Evolutionary conservation across 495 filamentous ascomycete genomes (phyloP), one percentile per base, ranked within the genome.

Genomic region (Polyplosphaeria fusca): DNA sequence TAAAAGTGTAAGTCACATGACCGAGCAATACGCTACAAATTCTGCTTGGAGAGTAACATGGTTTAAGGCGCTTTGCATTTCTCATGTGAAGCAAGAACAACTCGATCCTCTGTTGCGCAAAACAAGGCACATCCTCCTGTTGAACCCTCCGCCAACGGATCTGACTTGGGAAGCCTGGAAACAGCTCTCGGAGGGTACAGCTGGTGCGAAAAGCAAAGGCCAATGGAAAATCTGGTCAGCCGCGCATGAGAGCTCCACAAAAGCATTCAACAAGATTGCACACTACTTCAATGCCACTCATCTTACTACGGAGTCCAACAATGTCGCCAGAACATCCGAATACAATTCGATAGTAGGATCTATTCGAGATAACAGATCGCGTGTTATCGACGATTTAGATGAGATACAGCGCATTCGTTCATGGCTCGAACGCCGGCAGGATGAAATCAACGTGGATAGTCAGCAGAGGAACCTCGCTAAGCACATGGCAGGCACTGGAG

Each of bases 181-280:
- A 42, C 11, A 42, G 39, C 9, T 42, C 19, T 12, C 39, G 5
- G 11, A 42, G 20, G 39, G 39, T 7, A 5, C 39, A 20, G 5
- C 39, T 42, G 19, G 39, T 42, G 39, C 19, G 11, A 12, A 42
- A 5, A 42, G 39, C 39, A 42, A 42, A 42, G 39, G 39, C 11
- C 39, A 42, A 42, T 42, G 39, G 39, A 42, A 20, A 20, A 19
- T 42, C 19, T 42, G 39, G 39, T 42, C 39, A 42, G 39, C 11
- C 20, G 39, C 39, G 9, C 39, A 13, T 42, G 18, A 11, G 11
- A 20, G 39, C 19, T 42, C 39, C 5, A 42, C 11, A 12, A 42
- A 42, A 5, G 19, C 19, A 5, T 42, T 42, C 39, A 20, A 42
- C 5, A 19, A 42, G 11, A 42, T 42, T 42, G 39, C 39, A 42